Percentiles rank a stretch among this genome's conserved stretches.
phyloP scores from a whole-genome alignment of 2,329 filamentous ascomycete genomes.

The Mycosphaerella arachidis region DNA sequence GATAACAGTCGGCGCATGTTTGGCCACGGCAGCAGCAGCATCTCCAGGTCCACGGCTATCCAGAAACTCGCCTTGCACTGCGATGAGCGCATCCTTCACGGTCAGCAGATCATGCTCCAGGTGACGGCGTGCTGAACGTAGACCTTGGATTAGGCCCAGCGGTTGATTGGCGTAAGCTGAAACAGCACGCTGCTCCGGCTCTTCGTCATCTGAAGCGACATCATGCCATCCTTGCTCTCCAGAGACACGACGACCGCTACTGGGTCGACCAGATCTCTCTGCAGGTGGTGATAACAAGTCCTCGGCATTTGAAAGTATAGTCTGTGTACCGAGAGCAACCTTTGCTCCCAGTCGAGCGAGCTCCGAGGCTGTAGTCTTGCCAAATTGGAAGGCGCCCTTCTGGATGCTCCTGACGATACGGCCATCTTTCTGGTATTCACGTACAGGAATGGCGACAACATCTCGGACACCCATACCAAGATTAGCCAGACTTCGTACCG shows the following conservation, averaged over 20 bases:
- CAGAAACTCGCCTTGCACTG: conserved; percentile 85
- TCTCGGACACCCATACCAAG: conserved; percentile 83
- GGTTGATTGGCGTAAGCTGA: conserved; percentile 94
- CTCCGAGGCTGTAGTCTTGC: conserved; percentile 87
- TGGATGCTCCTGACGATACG: conserved; percentile 85
- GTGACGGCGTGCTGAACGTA: conserved; percentile 76
- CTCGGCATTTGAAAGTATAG: conserved; percentile 84
- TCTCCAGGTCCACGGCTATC: conserved; percentile 78
- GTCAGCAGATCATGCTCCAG: conserved; percentile 82
- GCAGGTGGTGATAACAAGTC: conserved; percentile 56
- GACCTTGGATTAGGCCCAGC: conserved; percentile 77
- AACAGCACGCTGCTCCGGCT: conserved; percentile 71
- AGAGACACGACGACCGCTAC: conserved; percentile 6
- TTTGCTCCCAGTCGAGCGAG: conserved; percentile 93
- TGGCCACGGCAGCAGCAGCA: conserved; percentile 71
- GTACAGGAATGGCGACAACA: conserved; percentile 81
- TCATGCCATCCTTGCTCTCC: conserved; percentile 42
- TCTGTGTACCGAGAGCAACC: conserved; percentile 89
- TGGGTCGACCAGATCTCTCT: conserved; percentile 16
- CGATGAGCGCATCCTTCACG: conserved; percentile 86
- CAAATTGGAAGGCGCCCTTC: conserved; percentile 86
- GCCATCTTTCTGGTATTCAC: conserved; percentile 90
- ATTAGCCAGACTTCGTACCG: conserved; percentile 85
- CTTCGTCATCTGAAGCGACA: conserved; percentile 59
- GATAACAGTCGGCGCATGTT: conserved; percentile 86